A percentile compares a stretch with the other conserved stretches of the same genome.
Conservation (phyloP, 2,329 filamentous ascomycete species). For the Grosmannia huntii region DNA sequence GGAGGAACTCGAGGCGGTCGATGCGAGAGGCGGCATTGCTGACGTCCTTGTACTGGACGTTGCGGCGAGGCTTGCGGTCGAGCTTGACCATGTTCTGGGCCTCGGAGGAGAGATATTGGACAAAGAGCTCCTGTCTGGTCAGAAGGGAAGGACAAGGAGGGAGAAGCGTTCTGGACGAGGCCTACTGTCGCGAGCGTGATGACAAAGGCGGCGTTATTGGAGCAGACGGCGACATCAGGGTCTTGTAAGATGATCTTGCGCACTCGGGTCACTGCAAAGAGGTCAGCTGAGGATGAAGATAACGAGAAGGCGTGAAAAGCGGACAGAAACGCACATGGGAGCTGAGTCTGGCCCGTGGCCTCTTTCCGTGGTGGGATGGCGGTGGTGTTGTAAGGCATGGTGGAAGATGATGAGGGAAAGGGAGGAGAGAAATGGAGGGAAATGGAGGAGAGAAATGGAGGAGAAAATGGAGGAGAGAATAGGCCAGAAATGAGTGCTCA, state of each 20-base stretch:
- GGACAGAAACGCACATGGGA: slow-evolving; percentile 57
- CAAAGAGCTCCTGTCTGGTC: slow-evolving; percentile 67
- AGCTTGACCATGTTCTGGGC: slow-evolving; percentile 79
- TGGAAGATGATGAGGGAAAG: slow-evolving; percentile 7
- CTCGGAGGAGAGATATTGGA: slow-evolving; percentile 79
- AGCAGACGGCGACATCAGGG: slow-evolving; percentile 72
- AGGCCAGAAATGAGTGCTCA: too few species aligned
- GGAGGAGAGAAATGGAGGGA: too few species aligned
- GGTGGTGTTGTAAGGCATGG: slow-evolving; percentile 83
- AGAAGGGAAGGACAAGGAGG: background rate
- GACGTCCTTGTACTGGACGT: slow-evolving; percentile 92
- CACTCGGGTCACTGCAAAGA: slow-evolving; percentile 67
- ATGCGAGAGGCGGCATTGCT: slow-evolving; percentile 74
- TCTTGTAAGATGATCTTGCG: slow-evolving; percentile 92
- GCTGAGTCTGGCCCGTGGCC: slow-evolving; percentile 69
- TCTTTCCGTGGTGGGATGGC: slow-evolving; percentile 71
- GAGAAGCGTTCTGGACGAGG: slow-evolving; percentile 1
- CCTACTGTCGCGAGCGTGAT: slow-evolving; percentile 79
- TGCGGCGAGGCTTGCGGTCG: slow-evolving; percentile 82
- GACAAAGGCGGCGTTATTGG: slow-evolving; percentile 86
- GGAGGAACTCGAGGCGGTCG: slow-evolving; percentile 89
- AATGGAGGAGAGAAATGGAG: background rate
- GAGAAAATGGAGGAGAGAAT: background rate
- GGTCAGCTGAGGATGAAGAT: background rate
- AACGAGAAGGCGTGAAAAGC: background rate